These are phyloP conservation scores for Trypanosoma avium DNA, from an alignment of 208 protist genomes.

Conservation along the genomic window DNA sequence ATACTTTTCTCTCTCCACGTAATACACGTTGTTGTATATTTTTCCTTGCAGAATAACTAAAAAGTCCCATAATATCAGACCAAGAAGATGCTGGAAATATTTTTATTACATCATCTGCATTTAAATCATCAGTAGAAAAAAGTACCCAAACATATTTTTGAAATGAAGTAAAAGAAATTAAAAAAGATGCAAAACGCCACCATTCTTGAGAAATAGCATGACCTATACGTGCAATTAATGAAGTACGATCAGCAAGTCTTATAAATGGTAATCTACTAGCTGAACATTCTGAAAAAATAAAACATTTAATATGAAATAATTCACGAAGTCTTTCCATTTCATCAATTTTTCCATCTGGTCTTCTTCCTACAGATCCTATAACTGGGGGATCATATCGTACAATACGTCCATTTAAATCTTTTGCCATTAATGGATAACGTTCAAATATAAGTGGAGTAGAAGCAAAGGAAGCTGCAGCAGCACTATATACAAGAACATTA, in stretches of 20 bases:
- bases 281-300: conserved; percentile 55
- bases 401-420: conserved; percentile 31
- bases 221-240: conserved; percentile 5
- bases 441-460: conserved; percentile 27
- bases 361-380: conserved; percentile 33
- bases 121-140: conserved; percentile 4
- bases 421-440: conserved; percentile 32
- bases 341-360: conserved; percentile 22
- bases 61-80: conserved; percentile 21
- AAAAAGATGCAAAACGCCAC: conserved; percentile 16
- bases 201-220: conserved; percentile 21
- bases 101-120: conserved; percentile 19
- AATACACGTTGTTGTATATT: conserved; percentile 26
- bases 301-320: conserved; percentile 59
- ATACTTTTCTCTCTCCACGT: conserved; percentile 41
- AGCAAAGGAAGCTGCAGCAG: conserved; percentile 37
- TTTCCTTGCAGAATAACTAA: conserved; percentile 11
- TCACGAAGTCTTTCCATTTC: conserved; percentile 43
- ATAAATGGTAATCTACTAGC: conserved; percentile 24
- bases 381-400: conserved; percentile 40
- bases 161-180: conserved; percentile 15
- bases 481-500: conserved; percentile 66
- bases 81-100: conserved; percentile 22
- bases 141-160: conserved; percentile 14
- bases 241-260: conserved; percentile 8